Percentiles rank a stretch among this genome's conserved stretches.
These are phyloP conservation scores for Otatea glauca DNA, from an alignment of 176 grass and related monocot species.

Conservation along the genomic window DNA sequence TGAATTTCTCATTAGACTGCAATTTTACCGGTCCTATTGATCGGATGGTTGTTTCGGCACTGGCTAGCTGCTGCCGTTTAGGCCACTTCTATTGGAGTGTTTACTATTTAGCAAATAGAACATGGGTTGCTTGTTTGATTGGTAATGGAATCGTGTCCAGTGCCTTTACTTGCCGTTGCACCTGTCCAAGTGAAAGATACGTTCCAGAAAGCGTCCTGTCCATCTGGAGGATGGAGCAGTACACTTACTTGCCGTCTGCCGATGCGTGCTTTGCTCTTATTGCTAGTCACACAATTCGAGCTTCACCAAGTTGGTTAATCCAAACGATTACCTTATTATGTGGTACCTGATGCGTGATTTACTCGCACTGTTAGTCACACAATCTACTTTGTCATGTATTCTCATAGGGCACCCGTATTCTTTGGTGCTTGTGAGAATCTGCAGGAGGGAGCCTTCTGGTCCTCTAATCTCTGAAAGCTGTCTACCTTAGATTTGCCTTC, in stretches of 20 bases:
- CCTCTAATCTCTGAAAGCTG: slow-evolving; percentile 42
- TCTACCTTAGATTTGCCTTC: slow-evolving; percentile 32
- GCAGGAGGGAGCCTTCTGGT: background rate
- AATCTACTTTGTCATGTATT: background rate
- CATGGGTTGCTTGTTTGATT: no score
- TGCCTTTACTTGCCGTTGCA: no score
- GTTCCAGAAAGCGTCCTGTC: no score
- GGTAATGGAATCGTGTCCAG: no score
- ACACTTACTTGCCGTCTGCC: no score
- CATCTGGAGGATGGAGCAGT: no score
- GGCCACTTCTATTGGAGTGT: background rate
- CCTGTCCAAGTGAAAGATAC: no score
- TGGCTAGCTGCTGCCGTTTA: slow-evolving; percentile 11
- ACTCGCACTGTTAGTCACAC: slow-evolving; percentile 13
- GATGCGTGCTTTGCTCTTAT: slow-evolving; percentile 17
- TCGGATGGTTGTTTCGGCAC: background rate
- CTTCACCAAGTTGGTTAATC: slow-evolving; percentile 43
- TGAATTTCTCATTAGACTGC: slow-evolving; percentile 16
- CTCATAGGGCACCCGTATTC: background rate
- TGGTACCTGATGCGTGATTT: slow-evolving; percentile 22
- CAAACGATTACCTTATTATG: background rate
- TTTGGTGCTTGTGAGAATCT: slow-evolving; percentile 22
- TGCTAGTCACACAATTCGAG: slow-evolving; percentile 23
- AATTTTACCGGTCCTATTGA: background rate
- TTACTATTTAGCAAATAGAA: background rate